phyloP scores from a whole-genome alignment of 441 rosid genomes.

The Flueggea neowawraea region DNA sequence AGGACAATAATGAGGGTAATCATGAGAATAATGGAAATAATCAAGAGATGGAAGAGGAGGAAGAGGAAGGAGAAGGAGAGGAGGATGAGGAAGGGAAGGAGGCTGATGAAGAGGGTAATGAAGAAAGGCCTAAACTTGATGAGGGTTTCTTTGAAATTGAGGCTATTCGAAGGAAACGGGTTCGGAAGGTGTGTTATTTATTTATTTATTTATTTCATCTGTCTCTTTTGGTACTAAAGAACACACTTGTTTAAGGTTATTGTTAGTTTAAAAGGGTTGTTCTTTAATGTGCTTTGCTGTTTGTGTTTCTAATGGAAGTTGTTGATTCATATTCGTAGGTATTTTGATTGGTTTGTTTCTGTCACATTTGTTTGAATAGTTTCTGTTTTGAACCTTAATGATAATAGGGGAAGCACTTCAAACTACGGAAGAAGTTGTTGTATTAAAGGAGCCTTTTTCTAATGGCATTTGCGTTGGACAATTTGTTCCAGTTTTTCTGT shows the following conservation, averaged over 20 bases:
- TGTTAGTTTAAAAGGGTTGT: neutral
- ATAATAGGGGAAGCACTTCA: neutral
- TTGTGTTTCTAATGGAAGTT: neutral
- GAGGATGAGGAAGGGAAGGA: slow-evolving; percentile 32
- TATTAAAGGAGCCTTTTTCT: too few species aligned
- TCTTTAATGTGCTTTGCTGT: neutral
- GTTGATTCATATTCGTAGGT: neutral
- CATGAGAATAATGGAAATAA: slow-evolving; percentile 29
- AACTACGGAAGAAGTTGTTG: too few species aligned
- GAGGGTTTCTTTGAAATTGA: slow-evolving; percentile 97
- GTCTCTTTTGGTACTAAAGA: neutral
- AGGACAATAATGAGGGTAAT: slow-evolving; percentile 28
- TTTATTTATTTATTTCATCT: slow-evolving; percentile 13
- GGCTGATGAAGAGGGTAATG: slow-evolving; percentile 27
- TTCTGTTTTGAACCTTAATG: neutral
- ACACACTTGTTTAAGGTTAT: too few species aligned
- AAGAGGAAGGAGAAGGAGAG: slow-evolving; percentile 27
- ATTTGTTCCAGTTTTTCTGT: neutral
- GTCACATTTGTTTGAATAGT: neutral
- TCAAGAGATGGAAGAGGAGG: slow-evolving; percentile 25
- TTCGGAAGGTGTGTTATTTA: slow-evolving; percentile 62
- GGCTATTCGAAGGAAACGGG: slow-evolving; percentile 89
- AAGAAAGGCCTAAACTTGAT: slow-evolving; percentile 74
- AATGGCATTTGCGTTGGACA: too few species aligned
- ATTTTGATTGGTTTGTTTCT: neutral